Evolutionary conservation across 306 rosid genomes (phyloP).

Genomic region (Parietaria judaica): DNA sequence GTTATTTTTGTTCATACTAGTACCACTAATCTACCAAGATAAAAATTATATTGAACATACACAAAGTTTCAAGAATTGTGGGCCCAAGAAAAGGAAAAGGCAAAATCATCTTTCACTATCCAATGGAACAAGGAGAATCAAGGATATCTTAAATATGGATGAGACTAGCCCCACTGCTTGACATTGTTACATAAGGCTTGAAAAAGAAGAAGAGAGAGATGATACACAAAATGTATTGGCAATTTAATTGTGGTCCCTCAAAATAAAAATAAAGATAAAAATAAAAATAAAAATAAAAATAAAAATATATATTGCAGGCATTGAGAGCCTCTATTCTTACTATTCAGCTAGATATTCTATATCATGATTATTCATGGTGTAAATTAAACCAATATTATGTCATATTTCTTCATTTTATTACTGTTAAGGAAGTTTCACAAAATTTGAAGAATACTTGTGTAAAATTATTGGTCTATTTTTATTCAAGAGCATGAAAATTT

Average conservation of each 20-base stretch:
- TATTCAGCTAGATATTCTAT: neutral
- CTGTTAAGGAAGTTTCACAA: neutral
- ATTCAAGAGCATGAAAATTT: too few relatives aligned
- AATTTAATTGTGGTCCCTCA: slow-evolving; percentile 39
- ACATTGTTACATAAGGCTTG: slow-evolving; percentile 31
- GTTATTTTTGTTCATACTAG: too few relatives aligned
- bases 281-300: slow-evolving; percentile 11
- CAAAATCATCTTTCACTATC: slow-evolving; percentile 43
- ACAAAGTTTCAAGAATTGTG: slow-evolving; percentile 16
- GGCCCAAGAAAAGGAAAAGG: slow-evolving; percentile 50
- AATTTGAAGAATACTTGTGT: too few relatives aligned
- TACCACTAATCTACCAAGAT: too few relatives aligned
- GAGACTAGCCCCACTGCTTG: slow-evolving; percentile 38
- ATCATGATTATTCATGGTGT: neutral
- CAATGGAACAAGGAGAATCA: slow-evolving; percentile 54
- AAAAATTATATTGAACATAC: too few relatives aligned
- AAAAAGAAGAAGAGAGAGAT: slow-evolving; percentile 24
- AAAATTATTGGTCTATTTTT: too few relatives aligned
- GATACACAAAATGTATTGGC: slow-evolving; percentile 18
- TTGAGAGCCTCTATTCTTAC: slow-evolving; percentile 21
- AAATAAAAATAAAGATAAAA: slow-evolving; percentile 8
- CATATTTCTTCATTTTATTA: neutral
- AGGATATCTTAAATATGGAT: slow-evolving; percentile 46
- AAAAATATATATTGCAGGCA: neutral
- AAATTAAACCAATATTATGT: too few relatives aligned